phyloP scores from a whole-genome alignment of 2,329 filamentous ascomycete genomes.

The Xylaria sp. region DNA sequence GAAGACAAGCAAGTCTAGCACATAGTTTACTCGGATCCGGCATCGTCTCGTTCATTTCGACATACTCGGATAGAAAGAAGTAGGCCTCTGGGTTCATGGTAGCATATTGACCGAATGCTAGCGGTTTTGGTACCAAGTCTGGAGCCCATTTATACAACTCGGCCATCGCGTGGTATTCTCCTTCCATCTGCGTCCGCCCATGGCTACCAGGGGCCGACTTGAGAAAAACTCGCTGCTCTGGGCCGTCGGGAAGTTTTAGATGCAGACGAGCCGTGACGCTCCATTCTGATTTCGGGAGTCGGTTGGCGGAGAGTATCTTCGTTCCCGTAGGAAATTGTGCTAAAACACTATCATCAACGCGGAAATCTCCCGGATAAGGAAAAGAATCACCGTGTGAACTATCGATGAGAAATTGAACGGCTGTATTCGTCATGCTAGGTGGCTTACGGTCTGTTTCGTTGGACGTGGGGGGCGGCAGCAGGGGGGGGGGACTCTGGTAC shows the following conservation, averaged over 20 bases:
- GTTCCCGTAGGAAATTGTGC: constrained; percentile 11
- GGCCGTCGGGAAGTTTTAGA: constrained; percentile 15
- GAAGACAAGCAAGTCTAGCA: constrained; percentile 10
- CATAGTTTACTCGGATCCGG: constrained; percentile 1
- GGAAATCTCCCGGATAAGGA: constrained; percentile 15
- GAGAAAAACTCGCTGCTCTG: constrained; percentile 15
- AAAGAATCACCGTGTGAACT: neutral
- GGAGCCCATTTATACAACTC: constrained; percentile 24
- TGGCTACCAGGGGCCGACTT: constrained; percentile 22
- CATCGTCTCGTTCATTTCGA: neutral
- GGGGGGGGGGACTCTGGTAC: neutral
- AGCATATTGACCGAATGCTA: constrained; percentile 13
- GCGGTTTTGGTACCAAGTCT: constrained; percentile 21
- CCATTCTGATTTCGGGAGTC: constrained; percentile 14
- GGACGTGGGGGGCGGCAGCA: neutral
- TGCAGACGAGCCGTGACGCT: constrained; percentile 12
- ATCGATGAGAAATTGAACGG: neutral
- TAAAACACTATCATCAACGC: constrained; percentile 20
- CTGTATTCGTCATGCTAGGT: neutral
- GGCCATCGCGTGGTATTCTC: constrained; percentile 23
- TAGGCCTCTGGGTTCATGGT: neutral
- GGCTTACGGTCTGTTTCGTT: neutral
- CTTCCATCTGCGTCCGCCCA: constrained; percentile 16
- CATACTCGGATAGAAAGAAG: constrained; percentile 1
- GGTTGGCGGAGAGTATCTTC: constrained; percentile 13